Evolutionary conservation across 495 filamentous ascomycete species (phyloP), one percentile per base, ranked within the genome.

Genomic region (Pyrenopolyporus hunteri): DNA sequence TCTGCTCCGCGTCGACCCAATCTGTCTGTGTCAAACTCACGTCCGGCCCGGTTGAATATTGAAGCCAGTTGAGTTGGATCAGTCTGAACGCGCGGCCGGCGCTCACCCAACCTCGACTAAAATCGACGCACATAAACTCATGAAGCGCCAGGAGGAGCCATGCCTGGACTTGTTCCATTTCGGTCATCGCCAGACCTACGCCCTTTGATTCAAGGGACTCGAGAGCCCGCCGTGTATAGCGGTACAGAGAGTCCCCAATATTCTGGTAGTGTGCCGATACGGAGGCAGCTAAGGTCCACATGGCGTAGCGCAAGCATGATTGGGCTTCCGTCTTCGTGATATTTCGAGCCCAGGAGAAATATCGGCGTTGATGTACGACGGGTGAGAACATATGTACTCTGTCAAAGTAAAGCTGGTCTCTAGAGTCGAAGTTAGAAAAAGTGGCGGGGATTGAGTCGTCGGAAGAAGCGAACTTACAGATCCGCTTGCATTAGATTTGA

Each of bases 331-430:
- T 57, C 51, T 64, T 64, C 2, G 43, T 56, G 14, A 59, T 48
- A 10, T 26, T 57, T 16, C 59, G 59, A n/a, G 65, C 65, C 65
- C 65, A 68, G 4, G 65, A 53, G 45, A 64, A 64, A 11, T 68
- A 68, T 4, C 59, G 55, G 4, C 59, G 48, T 52, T 81, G 76
- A 50, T 84, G 79, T 16, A 86, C 61, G 7, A 86, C 78, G 8
- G 83, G 83, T 1, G 78, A 70, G 16, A 79, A 79, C 7, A 76
- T 69, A 26, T 86, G 82, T 0, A 84, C 80, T 25, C 83, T 74
- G 39, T 86, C 83, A 51, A 86, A 85, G 51, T 85, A 86, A 7
- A 85, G 65, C 63, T 83, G 80, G 39, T 85, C 82, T 37, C 83
- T 86, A 47, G 46, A 65, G 50, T 16, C 7, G 0, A 16, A 4